Evolutionary conservation across 192 early-diverging fungal species (phyloP).

Genomic region (Linnemannia zychae): DNA sequence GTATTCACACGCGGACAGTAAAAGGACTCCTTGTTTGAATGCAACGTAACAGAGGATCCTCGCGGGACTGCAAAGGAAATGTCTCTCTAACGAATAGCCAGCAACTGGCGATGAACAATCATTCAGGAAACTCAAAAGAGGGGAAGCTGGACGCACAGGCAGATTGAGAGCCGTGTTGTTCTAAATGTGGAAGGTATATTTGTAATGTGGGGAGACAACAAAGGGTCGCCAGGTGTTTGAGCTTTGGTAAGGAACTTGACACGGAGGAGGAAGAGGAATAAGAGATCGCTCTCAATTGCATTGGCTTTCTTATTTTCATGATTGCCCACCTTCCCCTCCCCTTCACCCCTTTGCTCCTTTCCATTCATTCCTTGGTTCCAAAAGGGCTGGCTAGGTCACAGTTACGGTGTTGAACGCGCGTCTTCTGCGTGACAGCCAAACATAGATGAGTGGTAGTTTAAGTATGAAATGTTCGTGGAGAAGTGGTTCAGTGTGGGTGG

Average conservation of each 20-base stretch:
- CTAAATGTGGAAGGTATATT: neutral
- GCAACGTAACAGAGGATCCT: neutral
- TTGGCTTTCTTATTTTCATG: neutral
- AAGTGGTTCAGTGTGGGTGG: neutral
- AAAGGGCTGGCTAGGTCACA: neutral
- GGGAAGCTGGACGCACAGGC: neutral
- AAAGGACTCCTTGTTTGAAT: neutral
- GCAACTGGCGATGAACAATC: neutral
- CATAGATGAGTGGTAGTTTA: neutral
- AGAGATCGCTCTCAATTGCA: conserved; percentile 6
- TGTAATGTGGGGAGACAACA: neutral
- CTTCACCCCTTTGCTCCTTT: neutral
- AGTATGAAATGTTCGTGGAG: too few species aligned
- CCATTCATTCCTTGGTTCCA: conserved; percentile 6
- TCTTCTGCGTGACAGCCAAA: neutral
- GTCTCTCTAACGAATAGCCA: neutral
- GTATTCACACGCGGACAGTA: neutral
- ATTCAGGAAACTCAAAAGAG: neutral
- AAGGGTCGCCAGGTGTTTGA: neutral
- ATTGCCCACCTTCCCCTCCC: neutral
- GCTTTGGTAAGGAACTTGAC: neutral
- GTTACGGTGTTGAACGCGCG: neutral
- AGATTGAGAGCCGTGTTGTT: neutral
- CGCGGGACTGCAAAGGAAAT: neutral
- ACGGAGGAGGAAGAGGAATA: neutral